phyloP scores from a whole-genome alignment of 257 asterid genomes.

The Nicotiana noctiflora region DNA sequence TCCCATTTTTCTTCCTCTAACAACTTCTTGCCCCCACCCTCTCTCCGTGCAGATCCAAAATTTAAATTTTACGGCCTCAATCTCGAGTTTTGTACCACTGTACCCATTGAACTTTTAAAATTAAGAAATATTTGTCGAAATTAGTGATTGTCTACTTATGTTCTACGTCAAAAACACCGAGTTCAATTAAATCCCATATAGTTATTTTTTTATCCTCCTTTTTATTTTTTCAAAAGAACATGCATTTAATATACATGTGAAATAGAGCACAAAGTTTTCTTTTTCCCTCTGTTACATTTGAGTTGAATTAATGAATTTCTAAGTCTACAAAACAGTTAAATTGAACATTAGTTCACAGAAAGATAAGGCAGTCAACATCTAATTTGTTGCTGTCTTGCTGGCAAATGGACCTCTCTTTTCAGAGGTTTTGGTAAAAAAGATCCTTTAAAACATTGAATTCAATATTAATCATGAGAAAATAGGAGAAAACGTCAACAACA shows the following conservation, averaged over 20 bases:
- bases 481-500: conserved; percentile 23
- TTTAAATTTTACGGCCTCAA: neutral
- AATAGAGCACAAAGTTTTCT: neutral
- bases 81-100: too few relatives aligned
- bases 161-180: too few relatives aligned
- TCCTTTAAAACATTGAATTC: conserved; percentile 6
- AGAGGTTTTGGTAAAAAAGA: conserved; percentile 27
- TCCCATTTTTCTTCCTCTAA: conserved; percentile 5
- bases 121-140: too few relatives aligned
- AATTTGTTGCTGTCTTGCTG: neutral
- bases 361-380: neutral
- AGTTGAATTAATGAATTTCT: neutral
- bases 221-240: neutral
- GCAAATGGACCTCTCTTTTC: neutral
- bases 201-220: neutral
- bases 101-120: too few relatives aligned
- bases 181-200: neutral
- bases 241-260: neutral
- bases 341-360: neutral
- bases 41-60: too few relatives aligned
- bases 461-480: conserved; percentile 19
- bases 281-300: neutral
- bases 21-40: neutral
- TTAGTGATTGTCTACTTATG: too few relatives aligned
- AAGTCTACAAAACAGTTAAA: neutral